phyloP scores from a whole-genome alignment of 495 filamentous ascomycete genomes.

The Amphirosellinia nigrospora region DNA sequence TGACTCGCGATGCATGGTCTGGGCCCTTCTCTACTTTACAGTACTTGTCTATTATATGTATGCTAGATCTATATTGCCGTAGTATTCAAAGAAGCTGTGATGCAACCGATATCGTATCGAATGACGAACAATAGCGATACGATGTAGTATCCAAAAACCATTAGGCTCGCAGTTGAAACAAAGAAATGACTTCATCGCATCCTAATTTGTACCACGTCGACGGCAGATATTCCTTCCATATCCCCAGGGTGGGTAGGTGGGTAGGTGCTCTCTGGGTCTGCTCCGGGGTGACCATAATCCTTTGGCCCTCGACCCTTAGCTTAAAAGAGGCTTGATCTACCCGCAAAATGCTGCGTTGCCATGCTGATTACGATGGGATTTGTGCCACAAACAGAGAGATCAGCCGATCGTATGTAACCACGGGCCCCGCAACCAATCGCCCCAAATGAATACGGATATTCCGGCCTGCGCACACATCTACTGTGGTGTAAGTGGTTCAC shows the following conservation, averaged over 20 bases:
- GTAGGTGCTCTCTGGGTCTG: background rate
- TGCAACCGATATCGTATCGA: background rate
- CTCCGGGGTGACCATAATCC: background rate
- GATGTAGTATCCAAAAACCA: background rate
- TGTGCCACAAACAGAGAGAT: background rate
- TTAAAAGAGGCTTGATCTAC: constrained; percentile 7
- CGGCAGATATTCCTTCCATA: background rate
- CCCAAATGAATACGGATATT: background rate
- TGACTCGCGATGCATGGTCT: constrained; percentile 2
- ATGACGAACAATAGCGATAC: background rate
- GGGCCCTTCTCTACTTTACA: background rate
- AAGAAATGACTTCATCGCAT: constrained; percentile 1
- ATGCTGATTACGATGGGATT: constrained; percentile 4
- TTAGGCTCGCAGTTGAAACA: background rate
- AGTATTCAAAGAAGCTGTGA: background rate
- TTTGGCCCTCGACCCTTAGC: background rate
- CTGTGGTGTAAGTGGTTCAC: background rate
- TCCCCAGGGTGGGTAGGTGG: background rate
- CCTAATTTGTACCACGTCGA: constrained; percentile 10
- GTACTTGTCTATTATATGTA: too few species aligned
- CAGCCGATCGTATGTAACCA: background rate
- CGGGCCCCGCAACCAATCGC: background rate
- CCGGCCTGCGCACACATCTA: background rate
- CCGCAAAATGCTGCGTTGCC: background rate
- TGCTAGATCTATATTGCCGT: background rate